Conservation (phyloP, 2,329 filamentous ascomycete genomes). For the Nemania sp. region DNA sequence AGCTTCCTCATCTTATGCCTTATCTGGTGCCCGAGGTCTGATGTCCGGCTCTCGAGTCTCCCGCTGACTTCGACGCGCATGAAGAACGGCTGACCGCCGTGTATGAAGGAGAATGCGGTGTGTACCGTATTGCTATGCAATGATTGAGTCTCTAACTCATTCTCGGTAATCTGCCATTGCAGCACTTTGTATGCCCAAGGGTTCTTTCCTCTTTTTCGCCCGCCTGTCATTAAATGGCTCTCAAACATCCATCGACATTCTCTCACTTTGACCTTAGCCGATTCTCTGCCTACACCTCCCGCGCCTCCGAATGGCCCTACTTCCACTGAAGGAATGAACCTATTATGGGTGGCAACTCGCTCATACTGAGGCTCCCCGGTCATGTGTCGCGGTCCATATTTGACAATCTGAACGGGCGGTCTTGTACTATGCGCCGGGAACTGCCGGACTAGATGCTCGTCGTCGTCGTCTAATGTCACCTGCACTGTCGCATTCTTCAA, state of each 20-base stretch:
- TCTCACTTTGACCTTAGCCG: constrained; percentile 34
- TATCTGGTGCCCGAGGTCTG: constrained; percentile 39
- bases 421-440: constrained; percentile 17
- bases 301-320: constrained; percentile 39
- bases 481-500: constrained; percentile 44
- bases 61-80: constrained; percentile 50
- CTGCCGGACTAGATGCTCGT: constrained; percentile 38
- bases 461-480: constrained; percentile 47
- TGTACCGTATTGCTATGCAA: constrained; percentile 46
- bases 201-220: constrained; percentile 31
- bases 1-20: constrained; percentile 41
- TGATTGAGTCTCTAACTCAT: constrained; percentile 46
- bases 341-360: constrained; percentile 27
- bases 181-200: constrained; percentile 45
- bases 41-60: constrained; percentile 43
- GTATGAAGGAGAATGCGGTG: constrained; percentile 51
- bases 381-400: constrained; percentile 45
- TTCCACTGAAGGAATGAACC: constrained; percentile 39
- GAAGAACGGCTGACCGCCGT: constrained; percentile 48
- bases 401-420: constrained; percentile 44
- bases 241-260: constrained; percentile 46
- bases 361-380: constrained; percentile 39
- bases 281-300: constrained; percentile 44
- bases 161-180: constrained; percentile 50
- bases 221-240: constrained; percentile 39